Conservation (phyloP, 345 rosid species). For the Lenwebbia sp. region DNA sequence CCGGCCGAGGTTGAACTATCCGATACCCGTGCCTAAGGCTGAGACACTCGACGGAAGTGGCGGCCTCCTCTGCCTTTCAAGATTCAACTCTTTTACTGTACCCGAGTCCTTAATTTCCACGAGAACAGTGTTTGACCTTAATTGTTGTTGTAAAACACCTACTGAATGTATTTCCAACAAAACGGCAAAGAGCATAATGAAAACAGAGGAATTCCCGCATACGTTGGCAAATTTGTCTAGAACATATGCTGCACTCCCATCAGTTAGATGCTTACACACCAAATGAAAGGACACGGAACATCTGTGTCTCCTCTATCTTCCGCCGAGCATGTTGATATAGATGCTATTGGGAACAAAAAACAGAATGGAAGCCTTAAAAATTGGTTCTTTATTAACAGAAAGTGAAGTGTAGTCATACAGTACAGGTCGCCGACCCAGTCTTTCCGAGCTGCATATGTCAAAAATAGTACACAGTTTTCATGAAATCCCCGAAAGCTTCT, state of each 20-base stretch:
- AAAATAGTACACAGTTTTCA: background rate
- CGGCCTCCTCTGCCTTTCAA: background rate
- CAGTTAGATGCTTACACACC: background rate
- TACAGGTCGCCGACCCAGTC: background rate
- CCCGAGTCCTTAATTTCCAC: background rate
- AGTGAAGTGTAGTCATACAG: background rate
- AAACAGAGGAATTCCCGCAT: background rate
- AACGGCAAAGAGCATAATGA: background rate
- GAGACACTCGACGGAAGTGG: background rate
- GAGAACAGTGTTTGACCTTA: background rate
- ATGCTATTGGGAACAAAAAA: background rate
- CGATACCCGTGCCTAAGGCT: background rate
- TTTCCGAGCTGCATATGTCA: background rate
- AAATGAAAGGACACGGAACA: background rate
- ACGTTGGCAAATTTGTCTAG: background rate
- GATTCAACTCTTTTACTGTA: background rate
- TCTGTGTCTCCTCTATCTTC: background rate
- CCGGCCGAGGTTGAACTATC: slow-evolving; percentile 15
- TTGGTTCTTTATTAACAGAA: background rate
- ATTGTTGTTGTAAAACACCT: background rate
- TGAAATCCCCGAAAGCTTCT: background rate
- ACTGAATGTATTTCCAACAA: background rate
- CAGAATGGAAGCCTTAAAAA: background rate
- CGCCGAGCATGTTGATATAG: background rate
- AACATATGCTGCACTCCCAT: background rate